Evolutionary conservation across 2,329 filamentous ascomycete species (phyloP).

Genomic region (Mycosphaerelloides madeirae): DNA sequence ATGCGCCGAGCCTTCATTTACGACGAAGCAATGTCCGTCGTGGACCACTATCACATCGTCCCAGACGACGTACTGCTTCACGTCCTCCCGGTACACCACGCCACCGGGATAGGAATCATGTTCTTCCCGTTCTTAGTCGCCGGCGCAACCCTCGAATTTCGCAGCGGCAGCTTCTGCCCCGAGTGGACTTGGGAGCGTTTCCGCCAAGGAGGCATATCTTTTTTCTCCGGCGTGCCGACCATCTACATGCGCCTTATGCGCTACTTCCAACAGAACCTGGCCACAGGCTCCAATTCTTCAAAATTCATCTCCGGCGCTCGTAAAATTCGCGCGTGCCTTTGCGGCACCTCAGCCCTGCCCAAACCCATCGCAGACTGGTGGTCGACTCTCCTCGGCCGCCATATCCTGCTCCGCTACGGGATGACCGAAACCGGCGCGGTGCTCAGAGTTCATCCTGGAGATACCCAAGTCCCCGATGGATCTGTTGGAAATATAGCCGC

Average conservation of each 20-base stretch:
- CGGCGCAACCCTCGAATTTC: constrained; percentile 46
- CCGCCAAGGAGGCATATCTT: constrained; percentile 36
- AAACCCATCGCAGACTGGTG: constrained; percentile 50
- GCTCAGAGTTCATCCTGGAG: constrained; percentile 41
- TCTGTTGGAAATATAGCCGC: constrained; percentile 47
- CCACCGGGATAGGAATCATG: constrained; percentile 49
- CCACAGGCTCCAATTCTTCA: constrained; percentile 26
- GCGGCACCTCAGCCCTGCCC: constrained; percentile 47
- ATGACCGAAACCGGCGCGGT: constrained; percentile 50
- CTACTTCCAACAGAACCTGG: constrained; percentile 38
- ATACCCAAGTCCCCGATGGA: constrained; percentile 38
- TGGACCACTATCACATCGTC: constrained; percentile 38
- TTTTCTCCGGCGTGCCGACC: constrained; percentile 51
- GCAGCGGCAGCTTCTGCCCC: constrained; percentile 41
- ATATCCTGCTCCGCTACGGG: constrained; percentile 46
- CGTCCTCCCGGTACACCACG: constrained; percentile 48
- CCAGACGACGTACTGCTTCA: constrained; percentile 45
- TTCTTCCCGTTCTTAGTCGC: constrained; percentile 45
- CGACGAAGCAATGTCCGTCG: constrained; percentile 35
- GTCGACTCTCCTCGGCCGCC: constrained; percentile 40
- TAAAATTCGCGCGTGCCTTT: constrained; percentile 40
- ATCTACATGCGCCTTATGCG: constrained; percentile 48
- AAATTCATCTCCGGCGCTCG: constrained; percentile 43
- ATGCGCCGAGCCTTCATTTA: constrained; percentile 42
- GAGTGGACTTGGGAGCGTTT: constrained; percentile 45